Evolutionary conservation across 768 basidiomycete genomes (phyloP).

Genomic region (Boletus pseudo-olivaceus): DNA sequence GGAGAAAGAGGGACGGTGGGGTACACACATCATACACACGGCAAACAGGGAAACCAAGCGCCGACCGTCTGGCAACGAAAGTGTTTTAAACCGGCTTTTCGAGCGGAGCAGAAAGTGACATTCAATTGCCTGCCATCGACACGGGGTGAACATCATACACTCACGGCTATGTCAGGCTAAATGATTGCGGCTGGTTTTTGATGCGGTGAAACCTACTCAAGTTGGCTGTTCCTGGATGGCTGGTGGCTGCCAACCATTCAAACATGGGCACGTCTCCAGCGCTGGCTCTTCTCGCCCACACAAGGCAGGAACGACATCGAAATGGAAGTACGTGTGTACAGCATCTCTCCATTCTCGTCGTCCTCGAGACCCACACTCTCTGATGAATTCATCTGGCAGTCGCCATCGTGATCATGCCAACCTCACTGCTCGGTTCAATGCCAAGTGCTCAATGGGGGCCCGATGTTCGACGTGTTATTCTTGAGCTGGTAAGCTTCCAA

Average conservation of each 20-base stretch:
- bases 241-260: not conserved
- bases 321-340: conserved; percentile 2
- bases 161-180: conserved; percentile 15
- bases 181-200: conserved; percentile 20
- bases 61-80: not conserved
- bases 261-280: not conserved
- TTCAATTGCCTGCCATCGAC: conserved; percentile 1
- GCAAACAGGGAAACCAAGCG: conserved; percentile 13
- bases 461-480: not conserved
- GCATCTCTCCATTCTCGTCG: not conserved
- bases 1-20: not conserved
- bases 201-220: not conserved
- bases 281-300: not conserved
- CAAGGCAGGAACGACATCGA: conserved; percentile 1
- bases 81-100: conserved; percentile 14
- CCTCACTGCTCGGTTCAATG: not conserved
- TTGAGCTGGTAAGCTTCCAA: too few relatives aligned
- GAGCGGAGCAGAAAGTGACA: conserved; percentile 20
- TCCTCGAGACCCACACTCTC: not conserved
- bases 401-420: not conserved
- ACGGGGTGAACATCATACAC: not conserved
- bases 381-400: not conserved
- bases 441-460: not conserved
- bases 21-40: conserved; percentile 26
- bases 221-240: conserved; percentile 21